Percentiles rank a stretch among this genome's conserved stretches.
phyloP scores from a whole-genome alignment of 2,329 filamentous ascomycete genomes.

The Microcera coccophila region DNA sequence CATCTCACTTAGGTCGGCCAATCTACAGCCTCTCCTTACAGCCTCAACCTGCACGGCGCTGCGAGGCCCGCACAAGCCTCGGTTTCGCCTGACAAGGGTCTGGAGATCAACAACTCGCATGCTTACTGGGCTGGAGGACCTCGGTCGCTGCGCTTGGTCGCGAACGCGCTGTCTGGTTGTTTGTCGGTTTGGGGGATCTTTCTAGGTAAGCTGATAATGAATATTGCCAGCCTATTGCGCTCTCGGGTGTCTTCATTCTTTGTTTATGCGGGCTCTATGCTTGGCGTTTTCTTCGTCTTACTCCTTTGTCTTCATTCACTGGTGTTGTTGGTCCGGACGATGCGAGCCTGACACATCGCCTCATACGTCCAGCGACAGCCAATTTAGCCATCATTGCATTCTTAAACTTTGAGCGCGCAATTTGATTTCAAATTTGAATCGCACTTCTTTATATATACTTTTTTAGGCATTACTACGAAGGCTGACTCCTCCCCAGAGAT shows the following conservation, averaged over 20 bases:
- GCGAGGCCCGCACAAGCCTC: background rate
- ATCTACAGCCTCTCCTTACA: conserved; percentile 6
- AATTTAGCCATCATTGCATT: background rate
- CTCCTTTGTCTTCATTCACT: no score
- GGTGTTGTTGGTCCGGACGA: no score
- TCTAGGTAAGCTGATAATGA: conserved; percentile 7
- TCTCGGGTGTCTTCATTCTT: background rate
- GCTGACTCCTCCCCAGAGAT: no score
- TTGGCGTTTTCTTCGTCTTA: background rate
- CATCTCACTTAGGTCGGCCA: conserved; percentile 14
- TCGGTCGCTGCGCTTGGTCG: background rate
- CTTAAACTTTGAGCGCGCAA: background rate
- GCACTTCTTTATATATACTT: background rate
- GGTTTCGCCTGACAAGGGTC: background rate
- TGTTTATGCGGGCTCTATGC: background rate
- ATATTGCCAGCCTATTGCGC: background rate
- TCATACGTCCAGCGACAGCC: no score
- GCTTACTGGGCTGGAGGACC: background rate
- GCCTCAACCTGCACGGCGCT: conserved; percentile 2
- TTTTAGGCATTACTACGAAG: no score
- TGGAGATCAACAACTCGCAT: conserved; percentile 1
- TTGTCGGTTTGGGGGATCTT: background rate
- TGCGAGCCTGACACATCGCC: no score
- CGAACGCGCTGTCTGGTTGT: conserved; percentile 9
- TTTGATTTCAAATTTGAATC: background rate